phyloP scores from a whole-genome alignment of 306 rosid genomes.

The Vigna hirtella region DNA sequence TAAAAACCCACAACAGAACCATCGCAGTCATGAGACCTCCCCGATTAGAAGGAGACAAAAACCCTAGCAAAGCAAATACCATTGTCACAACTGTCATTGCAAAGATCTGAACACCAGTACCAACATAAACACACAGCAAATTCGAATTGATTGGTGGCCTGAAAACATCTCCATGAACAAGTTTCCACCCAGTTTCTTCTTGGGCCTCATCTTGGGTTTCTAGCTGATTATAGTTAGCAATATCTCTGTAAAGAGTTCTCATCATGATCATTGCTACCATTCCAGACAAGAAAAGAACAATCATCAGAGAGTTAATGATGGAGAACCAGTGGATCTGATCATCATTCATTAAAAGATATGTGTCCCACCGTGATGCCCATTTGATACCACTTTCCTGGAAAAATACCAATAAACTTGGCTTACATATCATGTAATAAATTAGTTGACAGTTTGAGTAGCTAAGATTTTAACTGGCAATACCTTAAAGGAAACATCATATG shows the following conservation, averaged over 20 bases:
- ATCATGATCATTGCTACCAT: conserved; percentile 99
- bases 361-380: conserved; percentile 99
- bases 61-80: conserved; percentile 98
- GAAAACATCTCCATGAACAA: conserved; percentile 96
- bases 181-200: conserved; percentile 99
- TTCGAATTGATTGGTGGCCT: conserved; percentile 90
- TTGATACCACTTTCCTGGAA: conserved; percentile 88
- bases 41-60: conserved; percentile 97
- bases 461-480: conserved; percentile 53
- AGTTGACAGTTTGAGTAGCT: conserved; percentile 14
- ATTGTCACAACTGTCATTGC: conserved; percentile 98
- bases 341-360: conserved; percentile 98
- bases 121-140: conserved; percentile 93
- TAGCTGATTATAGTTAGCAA: conserved; percentile 97
- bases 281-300: conserved; percentile 98
- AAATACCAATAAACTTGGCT: conserved; percentile 26
- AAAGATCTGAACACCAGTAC: conserved; percentile 96
- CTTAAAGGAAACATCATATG: conserved; percentile 96
- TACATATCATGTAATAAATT: conserved; percentile 21
- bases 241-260: conserved; percentile 98
- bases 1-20: conserved; percentile 99
- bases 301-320: conserved; percentile 96
- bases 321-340: conserved; percentile 99
- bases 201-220: conserved; percentile 99
- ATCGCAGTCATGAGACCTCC: conserved; percentile 99